Base-by-base conservation (phyloP, 176 grass and related monocot species). In the Paspalum vaginatum region DNA sequence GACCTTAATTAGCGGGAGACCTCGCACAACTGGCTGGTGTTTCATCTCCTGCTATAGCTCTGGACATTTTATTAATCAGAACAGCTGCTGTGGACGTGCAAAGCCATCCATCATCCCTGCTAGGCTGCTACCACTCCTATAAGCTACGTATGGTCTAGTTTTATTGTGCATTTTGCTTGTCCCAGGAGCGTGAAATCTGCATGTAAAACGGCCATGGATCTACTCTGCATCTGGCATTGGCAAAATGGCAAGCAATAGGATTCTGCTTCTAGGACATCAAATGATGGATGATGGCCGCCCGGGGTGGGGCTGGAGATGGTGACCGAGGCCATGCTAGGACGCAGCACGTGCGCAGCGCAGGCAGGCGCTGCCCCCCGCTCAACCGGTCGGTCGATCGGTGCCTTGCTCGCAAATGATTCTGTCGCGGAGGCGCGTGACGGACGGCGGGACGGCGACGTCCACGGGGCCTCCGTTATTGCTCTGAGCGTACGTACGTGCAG, bases 281-380 rank as follows among this genome's bases (percentile, higher is more conserved):
- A 72, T 55, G 59, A 70, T 79, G 61, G 48, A 62, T 38, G 27
- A 43, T 6, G 42, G 42, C 7, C 7, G 7, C 42, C 42, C 5
- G 42, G 8, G 42, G 7, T 8, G 8, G 42, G 42, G 42, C 42
- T 5, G 8, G 42, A 43, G 42, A 8, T 43, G 42, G 42, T 43
- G 8, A 43, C 11, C 25, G 45, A 32, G 32, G 32, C 32, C 32
- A 32, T 32, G 32, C 32, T 32, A 60, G 62, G 57, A 17, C 4
- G 70, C 47, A 77, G 85, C 85, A 97, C 91, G 94, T 97, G 94
- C 87, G 86, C 84, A 79, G 79, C 70, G 72, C 72, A 78, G 87
- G 88, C 77, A 60, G 81, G 72, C 70, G 70, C 24, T 83, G 81
- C 84, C 74, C 63, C 71, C 78, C 65, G 61, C 72, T n/a, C n/a